Percentiles rank a stretch among this genome's conserved stretches.
phyloP scores from a whole-genome alignment of 768 basidiomycete species.

The Lactifluus volemus region DNA sequence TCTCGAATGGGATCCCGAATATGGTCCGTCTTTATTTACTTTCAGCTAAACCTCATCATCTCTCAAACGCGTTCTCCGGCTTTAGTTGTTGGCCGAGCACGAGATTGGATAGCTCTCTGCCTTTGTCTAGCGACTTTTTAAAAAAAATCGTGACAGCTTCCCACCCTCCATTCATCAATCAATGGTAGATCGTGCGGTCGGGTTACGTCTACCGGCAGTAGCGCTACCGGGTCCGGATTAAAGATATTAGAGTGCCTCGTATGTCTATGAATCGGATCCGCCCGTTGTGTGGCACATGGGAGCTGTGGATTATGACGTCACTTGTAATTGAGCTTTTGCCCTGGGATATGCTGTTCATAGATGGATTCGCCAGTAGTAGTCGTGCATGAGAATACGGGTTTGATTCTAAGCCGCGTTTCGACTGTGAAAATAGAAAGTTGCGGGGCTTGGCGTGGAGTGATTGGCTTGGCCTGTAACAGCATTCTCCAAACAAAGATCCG shows the following conservation, averaged over 20 bases:
- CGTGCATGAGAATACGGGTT: no score
- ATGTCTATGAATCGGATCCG: not conserved
- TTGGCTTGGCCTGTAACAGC: no score
- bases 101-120: constrained; percentile 51
- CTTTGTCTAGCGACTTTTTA: not conserved
- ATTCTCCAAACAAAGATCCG: no score
- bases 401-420: no score
- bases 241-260: not conserved
- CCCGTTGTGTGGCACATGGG: no score
- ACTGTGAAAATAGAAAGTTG: no score
- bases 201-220: no score
- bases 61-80: not conserved
- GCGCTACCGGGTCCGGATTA: not conserved
- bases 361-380: no score
- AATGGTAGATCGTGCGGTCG: not conserved
- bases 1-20: constrained; percentile 93
- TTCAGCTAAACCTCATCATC: not conserved
- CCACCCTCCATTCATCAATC: not conserved
- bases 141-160: not conserved
- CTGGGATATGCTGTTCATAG: no score
- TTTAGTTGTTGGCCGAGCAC: constrained; percentile 82
- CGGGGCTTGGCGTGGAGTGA: not conserved
- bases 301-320: no score
- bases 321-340: no score
- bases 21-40: constrained; percentile 50